Percentiles rank a stretch among this genome's conserved stretches.
Evolutionary conservation across 2,329 filamentous ascomycete species (phyloP).

Genomic region (Fusarium sp.): DNA sequence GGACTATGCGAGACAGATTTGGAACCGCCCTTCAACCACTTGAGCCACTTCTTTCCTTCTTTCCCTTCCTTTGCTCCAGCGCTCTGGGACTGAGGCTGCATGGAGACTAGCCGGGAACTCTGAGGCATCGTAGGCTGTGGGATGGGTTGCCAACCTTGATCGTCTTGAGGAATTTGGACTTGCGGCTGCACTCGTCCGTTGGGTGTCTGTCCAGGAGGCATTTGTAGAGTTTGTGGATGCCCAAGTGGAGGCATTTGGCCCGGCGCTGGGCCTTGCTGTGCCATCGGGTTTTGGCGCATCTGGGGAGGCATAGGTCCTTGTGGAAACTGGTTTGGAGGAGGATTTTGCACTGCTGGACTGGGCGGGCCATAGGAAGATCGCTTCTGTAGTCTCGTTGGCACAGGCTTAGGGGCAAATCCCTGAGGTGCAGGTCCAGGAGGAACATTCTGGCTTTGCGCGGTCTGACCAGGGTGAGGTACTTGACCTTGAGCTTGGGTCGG

Average conservation of each 20-base stretch:
- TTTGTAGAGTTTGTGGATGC: slow-evolving; percentile 15
- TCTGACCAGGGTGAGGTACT: slow-evolving; percentile 14
- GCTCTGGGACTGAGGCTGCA: slow-evolving; percentile 37
- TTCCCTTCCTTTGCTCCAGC: slow-evolving; percentile 43
- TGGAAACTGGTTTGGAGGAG: slow-evolving; percentile 16
- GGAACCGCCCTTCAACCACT: slow-evolving; percentile 45
- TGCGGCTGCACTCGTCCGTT: slow-evolving; percentile 36
- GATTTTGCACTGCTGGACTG: slow-evolving; percentile 21
- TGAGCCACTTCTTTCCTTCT: slow-evolving; percentile 46
- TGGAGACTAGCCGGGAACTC: slow-evolving; percentile 31
- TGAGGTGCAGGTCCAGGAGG: slow-evolving; percentile 20
- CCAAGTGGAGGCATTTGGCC: slow-evolving; percentile 17
- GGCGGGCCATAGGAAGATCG: slow-evolving; percentile 32
- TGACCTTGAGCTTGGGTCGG: slow-evolving; percentile 16
- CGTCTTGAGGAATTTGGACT: slow-evolving; percentile 37
- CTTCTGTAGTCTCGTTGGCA: slow-evolving; percentile 25
- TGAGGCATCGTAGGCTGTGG: slow-evolving; percentile 34
- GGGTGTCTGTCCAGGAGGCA: slow-evolving; percentile 7
- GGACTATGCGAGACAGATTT: slow-evolving; percentile 42
- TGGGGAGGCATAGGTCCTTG: slow-evolving; percentile 14
- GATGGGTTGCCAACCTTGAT: slow-evolving; percentile 33
- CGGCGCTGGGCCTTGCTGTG: slow-evolving; percentile 1
- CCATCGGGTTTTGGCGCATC: slow-evolving; percentile 7
- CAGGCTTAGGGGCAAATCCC: slow-evolving; percentile 19
- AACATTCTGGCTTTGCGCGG: slow-evolving; percentile 7